A percentile compares a stretch with the other conserved stretches of the same genome.
Evolutionary conservation across 352 stramenopile genomes (phyloP).

Genomic region (Phytophthora sp.): DNA sequence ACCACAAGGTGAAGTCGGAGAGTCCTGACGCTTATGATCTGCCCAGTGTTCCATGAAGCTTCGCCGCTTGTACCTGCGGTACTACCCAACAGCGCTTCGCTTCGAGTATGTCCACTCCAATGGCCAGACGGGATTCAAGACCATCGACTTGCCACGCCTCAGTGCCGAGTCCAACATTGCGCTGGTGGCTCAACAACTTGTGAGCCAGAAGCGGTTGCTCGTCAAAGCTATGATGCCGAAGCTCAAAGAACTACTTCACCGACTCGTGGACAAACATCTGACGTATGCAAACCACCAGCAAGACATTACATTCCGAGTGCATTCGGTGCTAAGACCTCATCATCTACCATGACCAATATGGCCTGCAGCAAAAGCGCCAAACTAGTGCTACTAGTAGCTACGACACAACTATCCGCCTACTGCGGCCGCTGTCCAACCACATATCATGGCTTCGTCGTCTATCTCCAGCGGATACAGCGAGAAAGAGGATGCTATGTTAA

Average conservation of each 20-base stretch:
- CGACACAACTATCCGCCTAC: conserved; percentile 73
- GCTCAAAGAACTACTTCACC: conserved; percentile 67
- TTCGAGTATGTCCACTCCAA: conserved; percentile 65
- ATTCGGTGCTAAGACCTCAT: conserved; percentile 58
- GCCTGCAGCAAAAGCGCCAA: conserved; percentile 67
- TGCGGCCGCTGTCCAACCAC: conserved; percentile 35
- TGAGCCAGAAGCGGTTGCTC: conserved; percentile 67
- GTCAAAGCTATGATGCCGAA: conserved; percentile 48
- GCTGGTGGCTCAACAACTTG: conserved; percentile 51
- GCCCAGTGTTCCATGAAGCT: conserved; percentile 55
- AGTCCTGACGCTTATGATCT: conserved; percentile 7
- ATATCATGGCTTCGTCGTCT: not conserved
- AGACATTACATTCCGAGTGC: conserved; percentile 36
- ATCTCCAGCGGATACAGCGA: conserved; percentile 23
- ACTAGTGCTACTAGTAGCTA: conserved; percentile 77
- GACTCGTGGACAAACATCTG: conserved; percentile 76
- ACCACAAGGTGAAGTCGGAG: not conserved
- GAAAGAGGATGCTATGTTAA: conserved; percentile 43
- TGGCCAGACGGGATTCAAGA: conserved; percentile 56
- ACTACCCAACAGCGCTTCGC: conserved; percentile 72
- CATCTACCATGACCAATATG: conserved; percentile 78
- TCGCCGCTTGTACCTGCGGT: conserved; percentile 68
- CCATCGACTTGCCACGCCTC: conserved; percentile 69
- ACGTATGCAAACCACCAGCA: conserved; percentile 34
- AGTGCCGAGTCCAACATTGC: conserved; percentile 75